phyloP scores from a whole-genome alignment of 352 stramenopile genomes.

The Phytopythium aichiense region DNA sequence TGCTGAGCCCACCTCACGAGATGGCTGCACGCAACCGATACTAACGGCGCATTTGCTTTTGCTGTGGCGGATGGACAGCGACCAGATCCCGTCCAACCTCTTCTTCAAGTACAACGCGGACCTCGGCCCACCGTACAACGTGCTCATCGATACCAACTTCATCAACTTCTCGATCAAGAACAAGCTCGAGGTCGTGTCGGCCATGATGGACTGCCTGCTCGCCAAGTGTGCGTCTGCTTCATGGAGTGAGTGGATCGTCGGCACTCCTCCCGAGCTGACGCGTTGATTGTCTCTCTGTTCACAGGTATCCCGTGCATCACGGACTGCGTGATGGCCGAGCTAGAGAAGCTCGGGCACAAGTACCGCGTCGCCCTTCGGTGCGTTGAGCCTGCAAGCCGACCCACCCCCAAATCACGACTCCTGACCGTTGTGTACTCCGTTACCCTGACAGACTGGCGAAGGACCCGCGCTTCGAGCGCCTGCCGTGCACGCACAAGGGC shows the following conservation, averaged over 20 bases:
- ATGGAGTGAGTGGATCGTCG: background rate
- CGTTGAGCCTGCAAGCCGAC: background rate
- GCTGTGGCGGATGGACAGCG: constrained; percentile 28
- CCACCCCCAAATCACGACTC: background rate
- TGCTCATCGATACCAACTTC: constrained; percentile 99
- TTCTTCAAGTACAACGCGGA: constrained; percentile 99
- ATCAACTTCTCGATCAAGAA: constrained; percentile 99
- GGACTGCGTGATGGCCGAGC: constrained; percentile 99
- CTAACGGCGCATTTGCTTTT: background rate
- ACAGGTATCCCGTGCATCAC: constrained; percentile 95
- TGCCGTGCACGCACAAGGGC: constrained; percentile 97
- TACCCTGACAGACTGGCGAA: constrained; percentile 85
- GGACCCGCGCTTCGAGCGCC: constrained; percentile 97
- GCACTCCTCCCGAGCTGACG: background rate
- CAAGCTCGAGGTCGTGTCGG: constrained; percentile 97
- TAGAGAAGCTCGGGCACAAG: constrained; percentile 99
- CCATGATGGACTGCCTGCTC: constrained; percentile 99
- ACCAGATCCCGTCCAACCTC: constrained; percentile 96
- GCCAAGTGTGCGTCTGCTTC: constrained; percentile 92
- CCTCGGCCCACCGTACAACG: constrained; percentile 97
- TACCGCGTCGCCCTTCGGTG: constrained; percentile 89
- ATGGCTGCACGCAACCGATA: background rate
- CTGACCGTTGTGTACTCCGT: background rate
- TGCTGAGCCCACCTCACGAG: background rate
- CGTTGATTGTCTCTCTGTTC: background rate